Percentiles rank a stretch among this genome's conserved stretches.
Evolutionary conservation across 495 filamentous ascomycete genomes (phyloP).

Genomic region (Trichoderma virens): DNA sequence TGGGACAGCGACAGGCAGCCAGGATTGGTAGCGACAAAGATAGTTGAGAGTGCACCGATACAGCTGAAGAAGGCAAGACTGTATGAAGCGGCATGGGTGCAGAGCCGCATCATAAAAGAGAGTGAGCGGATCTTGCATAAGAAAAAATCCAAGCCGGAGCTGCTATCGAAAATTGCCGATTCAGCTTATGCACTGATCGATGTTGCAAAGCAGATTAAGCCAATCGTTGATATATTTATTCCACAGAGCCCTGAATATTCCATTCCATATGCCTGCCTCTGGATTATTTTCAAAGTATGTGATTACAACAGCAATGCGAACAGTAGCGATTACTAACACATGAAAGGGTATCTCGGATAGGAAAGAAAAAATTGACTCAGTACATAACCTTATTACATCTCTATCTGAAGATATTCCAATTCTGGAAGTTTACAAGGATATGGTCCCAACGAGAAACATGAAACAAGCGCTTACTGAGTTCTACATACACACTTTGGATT

Average conservation of each 20-base stretch:
- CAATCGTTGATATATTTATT: constrained; percentile 5
- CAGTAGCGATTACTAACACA: not conserved
- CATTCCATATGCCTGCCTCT: constrained; percentile 7
- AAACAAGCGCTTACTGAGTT: constrained; percentile 2
- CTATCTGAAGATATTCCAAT: not conserved
- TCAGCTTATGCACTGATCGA: not conserved
- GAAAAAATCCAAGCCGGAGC: not conserved
- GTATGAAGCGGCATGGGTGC: not conserved
- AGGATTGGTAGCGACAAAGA: not conserved
- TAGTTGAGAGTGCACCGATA: not conserved
- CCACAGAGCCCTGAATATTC: constrained; percentile 7
- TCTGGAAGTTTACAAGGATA: not conserved
- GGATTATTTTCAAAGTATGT: constrained; percentile 9
- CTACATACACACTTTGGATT: constrained; percentile 1
- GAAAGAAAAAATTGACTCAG: not conserved
- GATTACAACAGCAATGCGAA: not conserved
- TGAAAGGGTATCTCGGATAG: not conserved
- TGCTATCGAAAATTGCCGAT: not conserved
- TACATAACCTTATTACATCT: not conserved
- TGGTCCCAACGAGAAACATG: not conserved
- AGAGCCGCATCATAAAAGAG: not conserved
- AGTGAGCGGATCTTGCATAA: not conserved
- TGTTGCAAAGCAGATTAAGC: not conserved
- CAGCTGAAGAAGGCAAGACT: not conserved
- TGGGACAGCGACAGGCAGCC: not conserved